Conservation (phyloP, 441 rosid genomes). For the Adansonia gregorii region DNA sequence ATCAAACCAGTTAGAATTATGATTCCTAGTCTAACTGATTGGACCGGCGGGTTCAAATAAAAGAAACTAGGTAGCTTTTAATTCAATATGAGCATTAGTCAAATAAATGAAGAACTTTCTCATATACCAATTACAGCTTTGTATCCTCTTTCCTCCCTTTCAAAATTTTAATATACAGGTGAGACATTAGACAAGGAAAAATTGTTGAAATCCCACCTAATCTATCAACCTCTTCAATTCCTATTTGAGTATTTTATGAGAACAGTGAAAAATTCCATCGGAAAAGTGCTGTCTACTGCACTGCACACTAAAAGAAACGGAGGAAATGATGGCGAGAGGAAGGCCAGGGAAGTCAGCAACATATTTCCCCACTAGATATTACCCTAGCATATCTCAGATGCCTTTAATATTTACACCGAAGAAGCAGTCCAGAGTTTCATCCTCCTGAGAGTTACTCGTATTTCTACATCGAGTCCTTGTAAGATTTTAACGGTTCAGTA, state of each 20-base stretch:
- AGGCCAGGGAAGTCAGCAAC: slow-evolving; percentile 34
- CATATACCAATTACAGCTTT: slow-evolving; percentile 25
- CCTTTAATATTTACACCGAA: slow-evolving; percentile 72
- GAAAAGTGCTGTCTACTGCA: not conserved
- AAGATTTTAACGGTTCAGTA: slow-evolving; percentile 41
- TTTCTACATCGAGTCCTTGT: slow-evolving; percentile 26
- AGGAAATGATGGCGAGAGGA: slow-evolving; percentile 21
- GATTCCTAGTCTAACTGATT: no score
- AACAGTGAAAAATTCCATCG: slow-evolving; percentile 16
- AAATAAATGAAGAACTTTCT: slow-evolving; percentile 18
- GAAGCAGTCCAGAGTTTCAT: slow-evolving; percentile 40
- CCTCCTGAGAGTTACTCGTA: slow-evolving; percentile 25
- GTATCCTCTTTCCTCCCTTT: slow-evolving; percentile 34
- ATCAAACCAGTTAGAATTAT: no score
- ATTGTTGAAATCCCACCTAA: slow-evolving; percentile 37
- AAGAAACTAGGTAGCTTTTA: not conserved
- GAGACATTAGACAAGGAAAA: slow-evolving; percentile 44
- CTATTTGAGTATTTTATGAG: slow-evolving; percentile 29
- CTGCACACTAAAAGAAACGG: not conserved
- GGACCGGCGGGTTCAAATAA: not conserved
- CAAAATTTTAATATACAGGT: slow-evolving; percentile 53
- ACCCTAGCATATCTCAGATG: slow-evolving; percentile 44
- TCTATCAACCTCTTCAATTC: slow-evolving; percentile 38
- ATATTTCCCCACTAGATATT: slow-evolving; percentile 33
- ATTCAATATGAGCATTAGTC: not conserved